Evolutionary conservation across 176 grass and related monocot genomes (phyloP), one percentile per base, ranked within the genome.

Genomic region (Poa annua): DNA sequence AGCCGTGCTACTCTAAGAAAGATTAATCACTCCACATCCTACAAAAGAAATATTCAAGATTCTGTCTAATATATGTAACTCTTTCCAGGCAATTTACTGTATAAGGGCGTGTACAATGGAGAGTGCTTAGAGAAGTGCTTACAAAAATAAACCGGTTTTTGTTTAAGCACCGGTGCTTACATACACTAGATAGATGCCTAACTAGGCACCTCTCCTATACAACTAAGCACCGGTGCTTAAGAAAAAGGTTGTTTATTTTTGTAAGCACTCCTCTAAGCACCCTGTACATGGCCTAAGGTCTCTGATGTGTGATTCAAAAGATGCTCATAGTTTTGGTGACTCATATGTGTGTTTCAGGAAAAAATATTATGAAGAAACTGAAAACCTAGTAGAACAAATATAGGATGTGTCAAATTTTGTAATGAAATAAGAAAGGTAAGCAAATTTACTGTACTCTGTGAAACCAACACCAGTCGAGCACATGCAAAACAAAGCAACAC

Each of bases 331-430:
- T 56, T 65, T 29, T 9, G 4, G 7, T 66, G 63, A 35, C 63
- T 19, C 15, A 11, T 74, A 51, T 15, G 20, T 39, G 33, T 51
- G 71, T 74, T 74, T 33, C 24, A 33, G 65, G 61, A 6, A 10
- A 11, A 25, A 50, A 16, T 50, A 61, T 29, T 14, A 32, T 69
- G 1, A 33, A 7, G 15, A 20, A 50, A 41, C 24, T 54, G 33
- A 49, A 66, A 81, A 56, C 19, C 4, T 15, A 63, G 64, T 22
- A 55, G 34, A 73, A 36, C n/a, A 77, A 72, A 33, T 24, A 73
- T 26, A 75, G 14, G 33, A 3, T 66, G 24, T 34, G 44, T 29
- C 57, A 87, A 60, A 52, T 79, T 66, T 66, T 21, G 39, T 65
- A 35, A 77, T 45, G 45, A 1, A 51, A 6, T 50, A 26, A 24